Conservation (phyloP, 2,329 filamentous ascomycete genomes). For the Didymella exigua region DNA sequence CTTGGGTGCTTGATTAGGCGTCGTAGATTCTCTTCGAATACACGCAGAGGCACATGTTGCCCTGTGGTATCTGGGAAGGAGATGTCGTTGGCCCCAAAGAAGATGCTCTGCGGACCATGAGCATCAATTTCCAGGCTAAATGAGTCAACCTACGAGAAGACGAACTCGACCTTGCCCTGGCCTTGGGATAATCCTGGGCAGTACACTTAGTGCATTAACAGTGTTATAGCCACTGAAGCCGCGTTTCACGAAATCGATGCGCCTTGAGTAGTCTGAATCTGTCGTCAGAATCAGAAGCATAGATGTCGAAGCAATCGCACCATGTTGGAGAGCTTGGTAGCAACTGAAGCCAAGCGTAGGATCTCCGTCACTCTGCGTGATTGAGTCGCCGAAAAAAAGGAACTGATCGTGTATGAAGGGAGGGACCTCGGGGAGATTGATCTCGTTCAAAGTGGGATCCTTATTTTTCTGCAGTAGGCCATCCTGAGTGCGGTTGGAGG, state of each 20-base stretch:
- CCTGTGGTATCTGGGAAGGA: conserved; percentile 15
- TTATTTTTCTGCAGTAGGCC: not conserved
- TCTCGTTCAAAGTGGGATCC: not conserved
- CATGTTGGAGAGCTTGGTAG: conserved; percentile 7
- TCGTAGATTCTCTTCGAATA: conserved; percentile 5
- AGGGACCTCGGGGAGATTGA: not conserved
- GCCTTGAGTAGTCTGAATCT: conserved; percentile 11
- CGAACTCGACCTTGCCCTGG: conserved; percentile 8
- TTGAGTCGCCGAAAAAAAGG: not conserved
- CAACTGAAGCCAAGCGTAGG: conserved; percentile 12
- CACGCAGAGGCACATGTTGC: conserved; percentile 12
- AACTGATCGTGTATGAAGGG: not conserved
- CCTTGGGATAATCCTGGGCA: conserved; percentile 10
- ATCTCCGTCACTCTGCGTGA: conserved; percentile 10
- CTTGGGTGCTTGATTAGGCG: conserved; percentile 1
- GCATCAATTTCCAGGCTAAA: not conserved
- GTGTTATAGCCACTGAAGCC: conserved; percentile 21
- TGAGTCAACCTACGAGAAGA: not conserved
- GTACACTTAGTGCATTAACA: conserved; percentile 8
- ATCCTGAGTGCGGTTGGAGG: not conserved
- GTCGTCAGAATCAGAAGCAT: not conserved
- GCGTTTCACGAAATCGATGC: conserved; percentile 13
- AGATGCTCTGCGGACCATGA: conserved; percentile 1
- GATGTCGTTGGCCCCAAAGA: conserved; percentile 20
- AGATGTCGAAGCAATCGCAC: not conserved